phyloP scores from a whole-genome alignment of 2,329 filamentous ascomycete genomes.

The Arthrobotrys sinensis region DNA sequence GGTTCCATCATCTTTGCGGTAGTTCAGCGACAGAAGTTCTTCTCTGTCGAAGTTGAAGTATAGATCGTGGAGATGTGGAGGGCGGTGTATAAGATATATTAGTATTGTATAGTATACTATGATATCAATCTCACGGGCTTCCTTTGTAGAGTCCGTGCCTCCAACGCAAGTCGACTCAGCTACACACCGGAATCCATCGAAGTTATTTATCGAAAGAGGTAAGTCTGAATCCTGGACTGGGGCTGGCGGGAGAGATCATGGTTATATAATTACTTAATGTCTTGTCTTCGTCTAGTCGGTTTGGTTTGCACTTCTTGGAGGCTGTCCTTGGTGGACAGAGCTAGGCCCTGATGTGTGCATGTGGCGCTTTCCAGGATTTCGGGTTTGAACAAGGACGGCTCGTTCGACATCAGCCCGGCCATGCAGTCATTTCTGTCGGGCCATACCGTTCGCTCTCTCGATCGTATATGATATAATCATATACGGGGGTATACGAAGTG shows the following conservation, averaged over 20 bases:
- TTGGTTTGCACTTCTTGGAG: too few relatives aligned
- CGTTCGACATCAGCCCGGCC: too few relatives aligned
- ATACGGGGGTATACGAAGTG: background rate
- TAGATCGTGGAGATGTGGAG: background rate
- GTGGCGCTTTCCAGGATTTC: conserved; percentile 24
- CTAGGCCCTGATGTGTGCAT: conserved; percentile 22
- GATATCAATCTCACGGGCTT: too few relatives aligned
- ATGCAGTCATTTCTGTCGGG: background rate
- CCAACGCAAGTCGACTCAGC: too few relatives aligned
- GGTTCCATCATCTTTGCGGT: conserved; percentile 59
- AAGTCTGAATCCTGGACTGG: too few relatives aligned
- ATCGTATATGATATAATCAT: background rate
- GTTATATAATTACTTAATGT: too few relatives aligned
- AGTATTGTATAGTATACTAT: too few relatives aligned
- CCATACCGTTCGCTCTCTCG: background rate
- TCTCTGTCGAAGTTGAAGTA: background rate
- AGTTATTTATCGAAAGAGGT: too few relatives aligned
- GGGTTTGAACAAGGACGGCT: background rate
- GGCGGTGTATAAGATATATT: conserved; percentile 2
- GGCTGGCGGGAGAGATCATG: too few relatives aligned
- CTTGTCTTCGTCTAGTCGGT: background rate
- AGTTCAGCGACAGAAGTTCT: background rate
- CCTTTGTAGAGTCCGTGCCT: too few relatives aligned
- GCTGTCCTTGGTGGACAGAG: background rate
- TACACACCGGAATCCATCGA: too few relatives aligned